phyloP scores from a whole-genome alignment of 257 asterid species.

The Anisodus tanguticus region DNA sequence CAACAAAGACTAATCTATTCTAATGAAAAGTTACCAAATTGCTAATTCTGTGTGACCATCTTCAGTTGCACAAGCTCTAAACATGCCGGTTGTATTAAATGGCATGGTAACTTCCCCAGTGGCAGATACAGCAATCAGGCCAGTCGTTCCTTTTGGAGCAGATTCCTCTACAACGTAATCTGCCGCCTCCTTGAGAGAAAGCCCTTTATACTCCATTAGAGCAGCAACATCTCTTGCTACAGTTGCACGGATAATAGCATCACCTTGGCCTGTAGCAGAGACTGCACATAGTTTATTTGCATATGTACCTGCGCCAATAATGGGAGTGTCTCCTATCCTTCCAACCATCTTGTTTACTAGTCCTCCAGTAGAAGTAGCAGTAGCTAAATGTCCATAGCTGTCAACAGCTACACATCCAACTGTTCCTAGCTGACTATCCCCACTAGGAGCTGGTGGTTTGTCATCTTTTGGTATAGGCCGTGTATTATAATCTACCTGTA shows the following conservation, averaged over 20 bases:
- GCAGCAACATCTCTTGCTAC: conserved; percentile 93
- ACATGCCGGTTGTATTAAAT: conserved; percentile 81
- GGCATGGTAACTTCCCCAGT: conserved; percentile 78
- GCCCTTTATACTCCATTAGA: conserved; percentile 86
- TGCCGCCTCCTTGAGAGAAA: conserved; percentile 84
- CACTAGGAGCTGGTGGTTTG: conserved; percentile 45
- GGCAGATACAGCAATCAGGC: conserved; percentile 86
- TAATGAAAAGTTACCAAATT: conserved; percentile 55
- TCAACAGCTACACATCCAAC: conserved; percentile 97
- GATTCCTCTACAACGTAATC: conserved; percentile 59
- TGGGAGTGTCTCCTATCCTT: conserved; percentile 91
- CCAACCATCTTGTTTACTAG: conserved; percentile 91
- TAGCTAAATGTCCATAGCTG: conserved; percentile 67
- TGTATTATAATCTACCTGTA: conserved; percentile 72
- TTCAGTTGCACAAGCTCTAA: conserved; percentile 90
- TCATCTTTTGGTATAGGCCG: conserved; percentile 50
- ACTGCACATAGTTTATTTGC: conserved; percentile 84
- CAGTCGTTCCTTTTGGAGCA: conserved; percentile 61
- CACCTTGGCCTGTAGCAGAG: conserved; percentile 94
- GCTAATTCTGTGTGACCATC: conserved; percentile 67
- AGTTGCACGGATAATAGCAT: conserved; percentile 78
- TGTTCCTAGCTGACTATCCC: conserved; percentile 80
- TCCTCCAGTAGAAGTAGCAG: conserved; percentile 97
- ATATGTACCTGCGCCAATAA: conserved; percentile 88
- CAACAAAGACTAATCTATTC: conserved; percentile 28